Evolutionary conservation across 805 yeast genomes (phyloP), one percentile per base, ranked within the genome.

Genomic region (Kazachstania psychrophila): DNA sequence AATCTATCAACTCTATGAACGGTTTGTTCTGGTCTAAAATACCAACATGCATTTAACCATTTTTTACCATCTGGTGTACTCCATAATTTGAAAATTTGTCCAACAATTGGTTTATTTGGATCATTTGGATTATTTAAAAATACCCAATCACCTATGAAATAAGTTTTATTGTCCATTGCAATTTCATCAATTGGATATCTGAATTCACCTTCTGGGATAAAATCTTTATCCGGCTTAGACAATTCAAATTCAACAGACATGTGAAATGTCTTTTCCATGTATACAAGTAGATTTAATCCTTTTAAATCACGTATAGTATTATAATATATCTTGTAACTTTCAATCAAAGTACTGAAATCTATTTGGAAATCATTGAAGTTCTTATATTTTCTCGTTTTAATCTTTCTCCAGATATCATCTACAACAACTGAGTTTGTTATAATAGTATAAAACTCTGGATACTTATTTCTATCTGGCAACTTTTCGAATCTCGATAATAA

Each of bases 41-140:
- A 92, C 98, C 97, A 92, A 66, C 97, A 92, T 27, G 85, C 95
- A 56, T 92, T 89, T 54, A 88, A 73, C 77, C 88, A 88, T 42
- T 79, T 73, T 50, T 79, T 77, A 38, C 88, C 94, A 45, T 87
- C 94, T 14, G 69, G 65, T 5, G 71, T 66, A n/a, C 75, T 70
- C 98, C 98, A 92, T 43, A 92, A 73, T 51, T 95, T 73, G 65
- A 89, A 92, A 20, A 92, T 74, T 61, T 92, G 98, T 12, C 94
- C 96, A 24, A 87, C 84, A 15, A 88, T 88, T 12, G 98, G 97
- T 57, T 84, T 83, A 20, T 78, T 70, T 2, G 81, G 77, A 60
- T 89, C 96, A 58, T 87, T 88, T 14, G 87, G 86, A 55, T 92
- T 92, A 46, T 73, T 73, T 39, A 92, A 69, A 44, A 88, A 73